phyloP scores from a whole-genome alignment of 176 grass and related monocot species.

The Metroxylon sagu region DNA sequence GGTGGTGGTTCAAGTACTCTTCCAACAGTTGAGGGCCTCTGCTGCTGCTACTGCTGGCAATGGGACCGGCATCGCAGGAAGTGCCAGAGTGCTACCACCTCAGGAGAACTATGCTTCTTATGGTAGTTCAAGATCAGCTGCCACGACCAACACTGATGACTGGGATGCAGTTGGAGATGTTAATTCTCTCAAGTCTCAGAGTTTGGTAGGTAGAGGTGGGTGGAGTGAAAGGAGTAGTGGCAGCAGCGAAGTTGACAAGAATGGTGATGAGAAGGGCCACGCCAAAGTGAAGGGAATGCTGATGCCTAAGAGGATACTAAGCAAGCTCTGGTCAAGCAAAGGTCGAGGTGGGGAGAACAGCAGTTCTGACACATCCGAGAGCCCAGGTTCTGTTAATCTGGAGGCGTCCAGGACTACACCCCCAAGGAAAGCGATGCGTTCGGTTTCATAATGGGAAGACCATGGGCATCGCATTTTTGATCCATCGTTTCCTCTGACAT shows the following conservation, averaged over 20 bases:
- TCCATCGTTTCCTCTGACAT: no score
- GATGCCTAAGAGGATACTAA: constrained; percentile 85
- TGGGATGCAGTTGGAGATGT: constrained; percentile 40
- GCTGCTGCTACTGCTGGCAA: constrained; percentile 16
- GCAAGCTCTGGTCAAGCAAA: constrained; percentile 89
- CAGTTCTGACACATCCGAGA: constrained; percentile 70
- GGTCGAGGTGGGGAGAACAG: constrained; percentile 52
- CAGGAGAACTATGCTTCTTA: constrained; percentile 73
- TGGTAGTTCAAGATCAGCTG: constrained; percentile 78
- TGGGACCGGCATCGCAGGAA: constrained; percentile 26
- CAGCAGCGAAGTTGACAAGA: constrained; percentile 46
- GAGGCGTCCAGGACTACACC: constrained; percentile 68
- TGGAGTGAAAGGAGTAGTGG: constrained; percentile 69
- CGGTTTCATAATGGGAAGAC: constrained; percentile 25
- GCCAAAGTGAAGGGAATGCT: constrained; percentile 48
- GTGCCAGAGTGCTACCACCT: constrained; percentile 43
- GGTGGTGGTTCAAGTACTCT: constrained; percentile 92
- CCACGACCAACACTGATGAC: constrained; percentile 69
- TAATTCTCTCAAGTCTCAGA: constrained; percentile 57
- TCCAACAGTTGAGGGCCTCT: constrained; percentile 59
- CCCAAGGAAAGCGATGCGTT: constrained; percentile 45
- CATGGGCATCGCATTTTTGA: no score
- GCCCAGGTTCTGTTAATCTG: constrained; percentile 52
- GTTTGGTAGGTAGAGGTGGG: constrained; percentile 34
- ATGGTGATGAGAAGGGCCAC: constrained; percentile 31